Percentiles rank a stretch among this genome's conserved stretches.
Evolutionary conservation across 495 filamentous ascomycete species (phyloP).

Genomic region (Polyplosphaeria fusca): DNA sequence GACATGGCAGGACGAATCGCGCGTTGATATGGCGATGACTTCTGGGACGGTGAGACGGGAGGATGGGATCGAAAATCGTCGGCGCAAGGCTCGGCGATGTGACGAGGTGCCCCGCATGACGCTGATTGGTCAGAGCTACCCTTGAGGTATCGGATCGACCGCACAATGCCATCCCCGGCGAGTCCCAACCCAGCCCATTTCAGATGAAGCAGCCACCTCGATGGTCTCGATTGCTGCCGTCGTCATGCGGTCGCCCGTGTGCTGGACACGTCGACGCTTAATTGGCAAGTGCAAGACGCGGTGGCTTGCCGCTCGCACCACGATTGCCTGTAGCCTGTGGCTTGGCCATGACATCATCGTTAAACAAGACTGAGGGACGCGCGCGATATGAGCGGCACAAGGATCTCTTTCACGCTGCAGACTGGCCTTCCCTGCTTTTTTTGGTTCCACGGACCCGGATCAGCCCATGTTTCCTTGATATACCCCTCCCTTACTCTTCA

Average conservation of each 20-base stretch:
- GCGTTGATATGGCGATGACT: too few relatives aligned
- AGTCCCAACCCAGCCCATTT: too few relatives aligned
- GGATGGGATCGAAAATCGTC: background rate
- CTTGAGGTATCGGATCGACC: background rate
- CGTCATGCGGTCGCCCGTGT: background rate
- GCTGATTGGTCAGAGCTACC: constrained; percentile 5
- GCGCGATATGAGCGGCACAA: background rate
- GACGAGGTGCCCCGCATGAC: background rate
- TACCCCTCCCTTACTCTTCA: background rate
- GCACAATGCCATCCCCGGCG: too few relatives aligned
- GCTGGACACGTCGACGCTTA: background rate
- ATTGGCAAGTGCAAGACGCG: background rate
- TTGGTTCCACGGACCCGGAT: constrained; percentile 9
- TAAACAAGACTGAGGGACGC: background rate
- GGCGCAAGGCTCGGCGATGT: constrained; percentile 2
- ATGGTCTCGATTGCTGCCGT: background rate
- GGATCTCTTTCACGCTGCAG: constrained; percentile 4
- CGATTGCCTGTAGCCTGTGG: background rate
- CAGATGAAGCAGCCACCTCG: background rate
- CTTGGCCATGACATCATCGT: constrained; percentile 21
- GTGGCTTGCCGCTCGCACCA: constrained; percentile 4
- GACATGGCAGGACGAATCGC: constrained; percentile 33
- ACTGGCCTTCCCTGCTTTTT: constrained; percentile 17
- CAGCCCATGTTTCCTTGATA: constrained; percentile 9
- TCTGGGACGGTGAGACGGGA: background rate